Percentiles rank a stretch among this genome's conserved stretches.
These are phyloP conservation scores for Oryza brachyantha DNA, from an alignment of 176 grass and related monocot genomes.

Conservation along the genomic window DNA sequence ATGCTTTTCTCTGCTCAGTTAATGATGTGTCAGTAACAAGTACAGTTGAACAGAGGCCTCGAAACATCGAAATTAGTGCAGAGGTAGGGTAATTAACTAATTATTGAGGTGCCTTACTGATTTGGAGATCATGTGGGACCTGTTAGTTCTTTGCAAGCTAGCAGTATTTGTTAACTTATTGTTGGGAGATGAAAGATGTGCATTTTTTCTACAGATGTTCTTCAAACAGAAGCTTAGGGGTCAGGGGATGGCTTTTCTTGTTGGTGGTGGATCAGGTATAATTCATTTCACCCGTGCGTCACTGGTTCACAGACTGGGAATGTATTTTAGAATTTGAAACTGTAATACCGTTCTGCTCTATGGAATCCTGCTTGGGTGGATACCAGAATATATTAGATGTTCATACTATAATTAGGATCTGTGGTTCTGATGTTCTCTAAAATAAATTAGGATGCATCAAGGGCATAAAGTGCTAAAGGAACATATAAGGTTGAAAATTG, in stretches of 20 bases:
- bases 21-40: slow-evolving; percentile 75
- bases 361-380: not conserved
- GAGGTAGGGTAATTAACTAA: slow-evolving; percentile 59
- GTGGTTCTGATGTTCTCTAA: not conserved
- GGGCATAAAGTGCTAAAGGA: not conserved
- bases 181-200: slow-evolving; percentile 22
- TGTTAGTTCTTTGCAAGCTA: slow-evolving; percentile 5
- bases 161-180: not conserved
- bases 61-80: slow-evolving; percentile 78
- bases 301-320: not conserved
- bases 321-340: slow-evolving; percentile 3
- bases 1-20: slow-evolving; percentile 78
- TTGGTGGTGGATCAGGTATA: slow-evolving; percentile 86
- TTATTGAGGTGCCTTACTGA: not conserved
- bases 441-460: slow-evolving; percentile 9
- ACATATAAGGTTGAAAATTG: not conserved
- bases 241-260: slow-evolving; percentile 90
- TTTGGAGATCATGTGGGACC: slow-evolving; percentile 8
- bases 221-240: slow-evolving; percentile 95
- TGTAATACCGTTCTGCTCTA: slow-evolving; percentile 1
- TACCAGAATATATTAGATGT: not conserved
- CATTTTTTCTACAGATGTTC: slow-evolving; percentile 51
- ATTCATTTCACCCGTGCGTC: slow-evolving; percentile 6
- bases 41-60: slow-evolving; percentile 64
- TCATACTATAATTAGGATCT: not conserved